phyloP scores from a whole-genome alignment of 225 moss, liverwort and hornwort genomes.

The Pseudisothecium myosuroides region DNA sequence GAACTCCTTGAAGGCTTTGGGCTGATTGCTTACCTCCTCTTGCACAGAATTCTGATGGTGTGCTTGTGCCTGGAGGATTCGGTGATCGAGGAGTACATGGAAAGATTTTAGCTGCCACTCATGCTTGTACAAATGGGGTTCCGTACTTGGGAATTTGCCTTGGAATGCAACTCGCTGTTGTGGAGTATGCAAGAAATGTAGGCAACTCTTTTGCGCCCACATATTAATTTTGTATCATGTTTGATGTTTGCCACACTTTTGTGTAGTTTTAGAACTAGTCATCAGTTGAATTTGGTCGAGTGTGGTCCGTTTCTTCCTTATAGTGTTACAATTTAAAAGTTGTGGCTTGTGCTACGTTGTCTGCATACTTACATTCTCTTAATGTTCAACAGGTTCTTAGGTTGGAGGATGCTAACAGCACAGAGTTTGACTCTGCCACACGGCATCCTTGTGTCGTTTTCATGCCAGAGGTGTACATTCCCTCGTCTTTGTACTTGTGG shows the following conservation, averaged over 20 bases:
- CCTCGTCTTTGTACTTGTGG: neutral
- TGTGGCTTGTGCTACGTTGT: neutral
- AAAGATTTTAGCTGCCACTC: slow-evolving; percentile 75
- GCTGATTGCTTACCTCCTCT: neutral
- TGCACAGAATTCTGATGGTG: slow-evolving; percentile 63
- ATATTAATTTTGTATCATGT: neutral
- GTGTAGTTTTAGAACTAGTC: neutral
- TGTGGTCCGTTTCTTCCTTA: neutral
- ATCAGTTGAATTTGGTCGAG: neutral
- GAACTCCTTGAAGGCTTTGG: neutral
- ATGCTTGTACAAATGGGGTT: slow-evolving; percentile 56
- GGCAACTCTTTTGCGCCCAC: neutral
- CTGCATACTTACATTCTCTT: neutral
- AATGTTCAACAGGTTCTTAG: slow-evolving; percentile 49
- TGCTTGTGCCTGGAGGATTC: slow-evolving; percentile 89
- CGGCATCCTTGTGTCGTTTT: slow-evolving; percentile 86
- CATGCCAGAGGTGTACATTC: slow-evolving; percentile 76
- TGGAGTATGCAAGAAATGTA: slow-evolving; percentile 77
- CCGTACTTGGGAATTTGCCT: slow-evolving; percentile 91
- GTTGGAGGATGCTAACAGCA: slow-evolving; percentile 70
- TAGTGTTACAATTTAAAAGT: neutral
- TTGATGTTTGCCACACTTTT: neutral
- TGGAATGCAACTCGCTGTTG: slow-evolving; percentile 95
- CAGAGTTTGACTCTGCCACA: slow-evolving; percentile 85
- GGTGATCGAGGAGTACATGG: slow-evolving; percentile 91